These are phyloP conservation scores for Trichoderma sp. DNA, from an alignment of 2,329 filamentous ascomycete species.

Conservation along the genomic window DNA sequence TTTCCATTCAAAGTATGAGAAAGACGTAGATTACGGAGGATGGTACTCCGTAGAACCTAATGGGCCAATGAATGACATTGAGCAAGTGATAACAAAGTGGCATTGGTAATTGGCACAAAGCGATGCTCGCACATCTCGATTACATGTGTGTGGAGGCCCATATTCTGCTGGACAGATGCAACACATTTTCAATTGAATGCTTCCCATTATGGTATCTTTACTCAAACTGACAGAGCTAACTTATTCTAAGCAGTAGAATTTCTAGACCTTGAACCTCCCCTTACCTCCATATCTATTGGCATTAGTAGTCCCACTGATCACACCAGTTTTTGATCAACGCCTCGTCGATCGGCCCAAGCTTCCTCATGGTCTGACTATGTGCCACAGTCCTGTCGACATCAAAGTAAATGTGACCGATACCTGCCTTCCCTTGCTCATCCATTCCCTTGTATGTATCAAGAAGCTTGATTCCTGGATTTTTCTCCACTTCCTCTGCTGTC, in stretches of 20 bases:
- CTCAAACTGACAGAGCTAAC: background rate
- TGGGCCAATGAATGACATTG: background rate
- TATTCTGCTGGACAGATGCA: background rate
- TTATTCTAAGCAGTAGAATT: background rate
- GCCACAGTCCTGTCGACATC: slow-evolving; percentile 40
- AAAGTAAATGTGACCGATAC: slow-evolving; percentile 32
- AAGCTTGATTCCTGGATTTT: slow-evolving; percentile 51
- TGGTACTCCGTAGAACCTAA: background rate
- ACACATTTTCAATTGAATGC: background rate
- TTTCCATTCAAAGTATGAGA: background rate
- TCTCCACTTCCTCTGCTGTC: slow-evolving; percentile 35
- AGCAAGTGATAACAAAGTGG: background rate
- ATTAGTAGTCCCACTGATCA: slow-evolving; percentile 39
- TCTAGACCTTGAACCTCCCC: background rate
- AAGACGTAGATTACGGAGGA: background rate
- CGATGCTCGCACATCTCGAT: background rate
- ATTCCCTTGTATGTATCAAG: slow-evolving; percentile 45
- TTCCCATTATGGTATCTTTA: background rate
- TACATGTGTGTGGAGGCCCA: background rate
- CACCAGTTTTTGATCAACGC: slow-evolving; percentile 49
- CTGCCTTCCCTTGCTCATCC: slow-evolving; percentile 2
- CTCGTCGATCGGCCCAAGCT: slow-evolving; percentile 40
- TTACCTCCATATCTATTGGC: background rate
- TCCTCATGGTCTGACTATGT: slow-evolving; percentile 42
- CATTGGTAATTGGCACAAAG: background rate